Percentiles rank a stretch among this genome's conserved stretches.
These are phyloP conservation scores for Trypethelium eluteriae DNA, from an alignment of 495 filamentous ascomycete species.

Conservation along the genomic window DNA sequence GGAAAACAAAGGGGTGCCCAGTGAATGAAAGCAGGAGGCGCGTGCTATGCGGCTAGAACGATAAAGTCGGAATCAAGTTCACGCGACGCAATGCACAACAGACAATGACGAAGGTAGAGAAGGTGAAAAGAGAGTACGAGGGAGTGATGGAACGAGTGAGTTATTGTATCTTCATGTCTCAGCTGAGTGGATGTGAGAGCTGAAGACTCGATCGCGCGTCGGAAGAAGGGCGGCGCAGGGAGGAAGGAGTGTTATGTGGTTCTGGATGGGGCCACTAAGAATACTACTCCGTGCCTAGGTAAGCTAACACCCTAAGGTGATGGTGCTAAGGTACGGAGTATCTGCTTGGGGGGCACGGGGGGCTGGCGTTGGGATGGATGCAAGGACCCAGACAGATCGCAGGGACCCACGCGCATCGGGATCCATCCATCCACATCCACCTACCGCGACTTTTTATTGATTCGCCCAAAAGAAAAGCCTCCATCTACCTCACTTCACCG, in stretches of 20 bases:
- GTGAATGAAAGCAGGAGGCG: neutral
- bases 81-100: slow-evolving; percentile 10
- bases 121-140: slow-evolving; percentile 12
- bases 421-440: neutral
- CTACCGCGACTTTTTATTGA: neutral
- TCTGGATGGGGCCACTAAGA: neutral
- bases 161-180: neutral
- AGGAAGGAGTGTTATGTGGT: neutral
- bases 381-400: neutral
- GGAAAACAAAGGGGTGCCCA: neutral
- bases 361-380: neutral
- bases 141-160: slow-evolving; percentile 6
- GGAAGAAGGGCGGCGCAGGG: neutral
- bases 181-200: neutral
- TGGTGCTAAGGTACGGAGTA: too few species aligned
- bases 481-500: neutral
- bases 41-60: neutral
- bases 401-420: neutral
- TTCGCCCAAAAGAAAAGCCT: neutral
- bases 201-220: neutral
- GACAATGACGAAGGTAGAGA: slow-evolving; percentile 8
- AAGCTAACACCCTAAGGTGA: too few species aligned
- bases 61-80: neutral
- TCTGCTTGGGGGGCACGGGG: too few species aligned
- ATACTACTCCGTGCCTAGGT: too few species aligned